Conservation (phyloP, 2,329 filamentous ascomycete species). For the Epichloe amarillans region DNA sequence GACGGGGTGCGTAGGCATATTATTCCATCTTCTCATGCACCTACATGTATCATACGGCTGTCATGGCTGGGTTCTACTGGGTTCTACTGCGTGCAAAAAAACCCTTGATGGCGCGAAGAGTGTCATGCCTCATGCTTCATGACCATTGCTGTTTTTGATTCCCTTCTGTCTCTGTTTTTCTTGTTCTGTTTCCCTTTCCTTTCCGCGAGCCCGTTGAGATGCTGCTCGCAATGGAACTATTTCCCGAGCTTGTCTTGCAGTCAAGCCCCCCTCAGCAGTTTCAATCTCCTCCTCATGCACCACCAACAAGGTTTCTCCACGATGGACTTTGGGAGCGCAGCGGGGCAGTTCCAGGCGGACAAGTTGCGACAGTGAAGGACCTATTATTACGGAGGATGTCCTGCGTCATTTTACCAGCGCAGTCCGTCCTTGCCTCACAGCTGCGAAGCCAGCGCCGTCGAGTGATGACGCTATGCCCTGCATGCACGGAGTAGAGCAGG, state of each 20-base stretch:
- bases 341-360: background rate
- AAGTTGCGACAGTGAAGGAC: too few relatives aligned
- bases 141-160: background rate
- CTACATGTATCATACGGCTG: too few relatives aligned
- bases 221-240: background rate
- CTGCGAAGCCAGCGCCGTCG: background rate
- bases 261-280: background rate
- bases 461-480: background rate
- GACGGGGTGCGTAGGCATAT: constrained; percentile 22
- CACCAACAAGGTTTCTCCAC: background rate
- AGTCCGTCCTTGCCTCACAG: background rate
- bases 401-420: background rate
- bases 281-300: background rate
- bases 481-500: background rate
- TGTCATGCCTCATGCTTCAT: background rate
- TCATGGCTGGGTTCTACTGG: background rate
- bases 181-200: background rate
- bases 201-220: background rate
- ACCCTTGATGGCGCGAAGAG: background rate
- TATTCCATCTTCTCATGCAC: background rate
- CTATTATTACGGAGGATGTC: background rate
- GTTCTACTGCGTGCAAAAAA: background rate
- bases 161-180: background rate
- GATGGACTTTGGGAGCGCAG: background rate
- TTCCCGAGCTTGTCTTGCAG: background rate